Evolutionary conservation across 2,329 filamentous ascomycete genomes (phyloP), one percentile per base, ranked within the genome.

Genomic region (Cladosporium oxysporum): DNA sequence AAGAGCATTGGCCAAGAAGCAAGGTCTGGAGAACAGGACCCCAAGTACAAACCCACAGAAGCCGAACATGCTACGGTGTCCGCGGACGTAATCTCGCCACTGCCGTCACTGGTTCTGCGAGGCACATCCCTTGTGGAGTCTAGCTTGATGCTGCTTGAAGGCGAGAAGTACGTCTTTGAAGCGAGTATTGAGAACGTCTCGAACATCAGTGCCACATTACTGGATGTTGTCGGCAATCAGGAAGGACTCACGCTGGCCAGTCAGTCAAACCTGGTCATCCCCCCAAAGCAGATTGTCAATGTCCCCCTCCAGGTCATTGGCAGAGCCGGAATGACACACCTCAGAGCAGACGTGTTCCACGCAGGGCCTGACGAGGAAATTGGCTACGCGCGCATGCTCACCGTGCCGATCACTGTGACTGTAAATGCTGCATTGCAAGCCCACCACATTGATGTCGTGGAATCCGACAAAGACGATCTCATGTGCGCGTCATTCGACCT

Each of bases 391-490:
- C 72, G 72, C 10, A 67, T 71, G 37, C 65, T 96, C 18, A 89
- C 89, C 21, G 83, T 96, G 31, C 91, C 92, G 16, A 81, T 98
- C 66, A 91, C 90, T 0, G 87, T 97, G 18, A 97, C 94, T 5
- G 94, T 98, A 58, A 97, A 97, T 74, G 91, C 93, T 3, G 95
- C 92, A 73, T 84, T 97, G 29, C 92, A 97, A 73, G 82, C 97
- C 11, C 85, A 89, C 37, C 86, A 92, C 44, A 88, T 93, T 69
- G 93, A 97, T 73, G 84, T 96, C 21, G 78, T 95, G 37, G 89
- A 92, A 18, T 73, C 78, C 65, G 67, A 83, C 77, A 73, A 81
- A 72, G 70, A 87, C 62, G 87, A 92, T 49, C 89, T 92, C 73
- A 96, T 92, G 73, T 83, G 97, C 44, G 80, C 97, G 2, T 82